Percentiles rank a stretch among this genome's conserved stretches.
These are phyloP conservation scores for Amanita jacksonii DNA, from an alignment of 768 basidiomycete genomes.

Conservation along the genomic window DNA sequence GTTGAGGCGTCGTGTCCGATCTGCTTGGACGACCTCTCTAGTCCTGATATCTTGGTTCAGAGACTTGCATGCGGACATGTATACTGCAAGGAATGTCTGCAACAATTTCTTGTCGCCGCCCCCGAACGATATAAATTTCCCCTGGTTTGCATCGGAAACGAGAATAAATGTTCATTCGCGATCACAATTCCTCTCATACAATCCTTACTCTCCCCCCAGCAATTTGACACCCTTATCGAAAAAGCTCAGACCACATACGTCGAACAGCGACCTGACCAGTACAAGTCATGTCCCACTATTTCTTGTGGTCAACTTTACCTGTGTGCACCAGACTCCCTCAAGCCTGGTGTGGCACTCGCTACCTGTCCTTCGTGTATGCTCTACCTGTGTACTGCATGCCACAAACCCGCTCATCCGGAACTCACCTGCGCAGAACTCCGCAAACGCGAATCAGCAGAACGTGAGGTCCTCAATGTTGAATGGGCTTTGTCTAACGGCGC, in stretches of 20 bases:
- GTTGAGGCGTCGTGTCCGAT: slow-evolving; percentile 1
- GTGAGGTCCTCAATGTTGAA: background rate
- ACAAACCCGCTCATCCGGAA: slow-evolving; percentile 39
- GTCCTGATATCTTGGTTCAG: background rate
- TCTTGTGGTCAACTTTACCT: slow-evolving; percentile 4
- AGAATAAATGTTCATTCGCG: background rate
- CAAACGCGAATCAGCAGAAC: background rate
- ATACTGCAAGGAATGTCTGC: slow-evolving; percentile 1
- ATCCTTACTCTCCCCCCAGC: background rate
- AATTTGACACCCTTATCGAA: slow-evolving; percentile 2
- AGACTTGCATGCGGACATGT: slow-evolving; percentile 1
- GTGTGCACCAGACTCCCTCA: background rate
- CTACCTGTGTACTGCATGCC: slow-evolving; percentile 38
- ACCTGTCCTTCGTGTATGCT: slow-evolving; percentile 43
- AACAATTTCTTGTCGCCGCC: slow-evolving; percentile 2
- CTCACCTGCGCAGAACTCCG: slow-evolving; percentile 20
- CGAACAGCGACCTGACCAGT: slow-evolving; percentile 1
- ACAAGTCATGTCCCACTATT: background rate
- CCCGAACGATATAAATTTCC: slow-evolving; percentile 5
- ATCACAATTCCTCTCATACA: slow-evolving; percentile 2
- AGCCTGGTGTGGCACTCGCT: background rate
- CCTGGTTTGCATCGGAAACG: slow-evolving; percentile 3
- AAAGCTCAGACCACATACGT: background rate
- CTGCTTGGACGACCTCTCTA: slow-evolving; percentile 4
- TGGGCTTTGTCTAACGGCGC: slow-evolving; percentile 16